Base-by-base conservation (phyloP, 2,329 filamentous ascomycete species). In the Penicillium sp. region DNA sequence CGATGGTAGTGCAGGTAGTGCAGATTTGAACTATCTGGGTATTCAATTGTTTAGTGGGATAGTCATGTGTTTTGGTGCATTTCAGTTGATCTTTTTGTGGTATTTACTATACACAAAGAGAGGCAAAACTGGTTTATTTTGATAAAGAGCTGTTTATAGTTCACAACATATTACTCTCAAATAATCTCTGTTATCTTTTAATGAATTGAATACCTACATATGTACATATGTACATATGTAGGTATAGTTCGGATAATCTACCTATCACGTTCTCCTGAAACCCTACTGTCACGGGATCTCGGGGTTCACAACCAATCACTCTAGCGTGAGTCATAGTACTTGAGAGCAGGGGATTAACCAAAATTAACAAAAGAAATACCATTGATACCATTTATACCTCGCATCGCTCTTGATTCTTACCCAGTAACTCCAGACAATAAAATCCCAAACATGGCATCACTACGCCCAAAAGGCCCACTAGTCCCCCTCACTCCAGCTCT, bases 41-140 rank as follows among this genome's bases (percentile, higher is more conserved):
- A 74, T 78, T 9, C 78, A 82, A 65, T 66, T 77, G 2, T 82
- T 78, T 64, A 72, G 76, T 4, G 78, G 73, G 0, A 59, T 67
- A 10, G 61, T 69, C n/a, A 67, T 81, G 62, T 51, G 76, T 10
- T 57, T 74, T 3, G 79, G 79, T 34, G 61, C 67, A 13, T 46
- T 65, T 1, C 58, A 76, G 10, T 53, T 79, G 42, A 38, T 60
- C 20, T 24, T 55, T 2, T 26, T 66, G 18, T 65, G 62, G 60
- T 63, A 62, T 56, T 29, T 63, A 20, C 44, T 67, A 3, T 55
- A 54, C 16, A 65, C 47, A 14, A 50, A 49, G 4, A 54, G 62
- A 45, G 50, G 55, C 32, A 65, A 65, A 42, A 62, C 57, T 31
- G 63, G 58, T 4, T 42, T 65, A 5, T 63, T 61, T 29, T 65